Percentiles rank a stretch among this genome's conserved stretches.
These are phyloP conservation scores for Trypanosoma melophagium DNA, from an alignment of 208 protist genomes.

Conservation along the genomic window DNA sequence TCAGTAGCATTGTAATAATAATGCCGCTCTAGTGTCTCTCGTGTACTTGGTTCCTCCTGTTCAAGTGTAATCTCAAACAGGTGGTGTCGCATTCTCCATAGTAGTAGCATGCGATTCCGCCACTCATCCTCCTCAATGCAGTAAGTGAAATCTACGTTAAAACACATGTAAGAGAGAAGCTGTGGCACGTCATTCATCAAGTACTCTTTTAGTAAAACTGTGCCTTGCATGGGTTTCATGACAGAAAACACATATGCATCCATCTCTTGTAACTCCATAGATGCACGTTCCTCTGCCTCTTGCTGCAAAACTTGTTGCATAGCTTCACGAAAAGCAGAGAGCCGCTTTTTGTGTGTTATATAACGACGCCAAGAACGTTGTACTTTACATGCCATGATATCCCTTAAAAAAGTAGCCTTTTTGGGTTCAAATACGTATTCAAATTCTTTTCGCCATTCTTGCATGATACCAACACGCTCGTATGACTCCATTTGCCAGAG, in stretches of 20 bases:
- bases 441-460: conserved; percentile 30
- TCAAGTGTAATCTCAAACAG: conserved; percentile 32
- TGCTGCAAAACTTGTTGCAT: conserved; percentile 26
- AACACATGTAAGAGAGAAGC: conserved; percentile 25
- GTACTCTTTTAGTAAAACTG: conserved; percentile 3
- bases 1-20: conserved; percentile 25
- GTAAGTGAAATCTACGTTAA: conserved; percentile 13
- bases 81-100: conserved; percentile 63
- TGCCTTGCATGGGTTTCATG: conserved; percentile 25
- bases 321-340: background rate
- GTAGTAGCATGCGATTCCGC: conserved; percentile 39
- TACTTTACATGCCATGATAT: conserved; percentile 25
- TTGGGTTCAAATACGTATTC: conserved; percentile 36
- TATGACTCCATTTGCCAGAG: conserved; percentile 51
- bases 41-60: conserved; percentile 21
- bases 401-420: conserved; percentile 16
- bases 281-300: conserved; percentile 18
- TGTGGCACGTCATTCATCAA: conserved; percentile 21
- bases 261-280: conserved; percentile 31
- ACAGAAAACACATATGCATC: conserved; percentile 14
- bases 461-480: conserved; percentile 35
- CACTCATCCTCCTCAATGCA: conserved; percentile 45
- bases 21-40: conserved; percentile 26
- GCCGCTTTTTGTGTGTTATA: background rate
- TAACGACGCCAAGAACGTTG: conserved; percentile 25